phyloP scores from a whole-genome alignment of 192 early-diverging fungal genomes.

The Coemansia sp. region DNA sequence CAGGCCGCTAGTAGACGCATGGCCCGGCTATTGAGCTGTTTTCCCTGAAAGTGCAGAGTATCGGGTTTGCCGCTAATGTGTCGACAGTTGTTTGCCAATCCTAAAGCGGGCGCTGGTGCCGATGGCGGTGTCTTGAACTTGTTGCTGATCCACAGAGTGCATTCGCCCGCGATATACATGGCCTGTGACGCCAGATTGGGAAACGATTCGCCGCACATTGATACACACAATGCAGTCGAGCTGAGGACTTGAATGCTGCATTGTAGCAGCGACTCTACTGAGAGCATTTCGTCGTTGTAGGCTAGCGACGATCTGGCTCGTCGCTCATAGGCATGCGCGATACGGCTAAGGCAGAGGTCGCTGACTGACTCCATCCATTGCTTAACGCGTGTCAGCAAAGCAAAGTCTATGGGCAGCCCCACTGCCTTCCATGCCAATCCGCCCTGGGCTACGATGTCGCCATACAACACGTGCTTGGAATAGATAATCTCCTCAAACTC shows the following conservation, averaged over 20 bases:
- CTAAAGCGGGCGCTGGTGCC: background rate
- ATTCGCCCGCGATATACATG: constrained; percentile 41
- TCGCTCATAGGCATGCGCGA: constrained; percentile 31
- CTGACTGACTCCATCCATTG: constrained; percentile 32
- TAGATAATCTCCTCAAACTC: constrained; percentile 38
- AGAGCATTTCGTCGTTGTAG: constrained; percentile 26
- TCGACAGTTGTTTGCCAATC: background rate
- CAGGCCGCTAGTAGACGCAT: constrained; percentile 36
- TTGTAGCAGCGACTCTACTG: constrained; percentile 19
- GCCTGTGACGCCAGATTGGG: constrained; percentile 21
- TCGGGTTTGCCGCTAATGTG: background rate
- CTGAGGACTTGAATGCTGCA: constrained; percentile 36
- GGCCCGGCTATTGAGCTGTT: constrained; percentile 34
- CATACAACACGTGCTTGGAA: constrained; percentile 23
- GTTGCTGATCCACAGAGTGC: constrained; percentile 25
- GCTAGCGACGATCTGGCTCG: constrained; percentile 39
- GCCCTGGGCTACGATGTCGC: constrained; percentile 32
- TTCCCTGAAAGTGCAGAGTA: background rate
- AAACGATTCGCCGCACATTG: constrained; percentile 31
- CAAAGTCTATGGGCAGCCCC: constrained; percentile 36
- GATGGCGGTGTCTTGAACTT: constrained; percentile 8
- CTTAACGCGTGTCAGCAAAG: constrained; percentile 26
- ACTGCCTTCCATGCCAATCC: constrained; percentile 44
- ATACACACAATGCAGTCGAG: constrained; percentile 22
- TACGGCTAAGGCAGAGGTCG: constrained; percentile 26